Percentiles rank a stretch among this genome's conserved stretches.
Evolutionary conservation across 2,329 filamentous ascomycete genomes (phyloP).

Genomic region (Colletotrichum truncatum): DNA sequence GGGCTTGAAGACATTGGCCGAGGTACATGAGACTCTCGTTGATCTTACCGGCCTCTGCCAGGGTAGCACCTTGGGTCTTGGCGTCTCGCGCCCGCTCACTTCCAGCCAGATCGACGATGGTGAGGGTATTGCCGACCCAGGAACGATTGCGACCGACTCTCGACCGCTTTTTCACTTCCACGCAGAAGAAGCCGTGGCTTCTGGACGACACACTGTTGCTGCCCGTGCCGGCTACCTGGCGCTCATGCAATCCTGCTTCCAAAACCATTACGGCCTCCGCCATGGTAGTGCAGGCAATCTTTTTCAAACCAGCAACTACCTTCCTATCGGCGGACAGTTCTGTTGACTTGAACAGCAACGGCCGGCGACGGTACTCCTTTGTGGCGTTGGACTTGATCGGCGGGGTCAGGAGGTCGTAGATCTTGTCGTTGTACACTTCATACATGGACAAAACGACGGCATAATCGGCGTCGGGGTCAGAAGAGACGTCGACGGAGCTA

Average conservation of each 20-base stretch:
- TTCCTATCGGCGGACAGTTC: slow-evolving; percentile 91
- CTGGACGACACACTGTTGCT: slow-evolving; percentile 93
- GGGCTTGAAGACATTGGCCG: slow-evolving; percentile 95
- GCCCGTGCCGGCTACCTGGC: slow-evolving; percentile 87
- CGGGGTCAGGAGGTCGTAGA: slow-evolving; percentile 88
- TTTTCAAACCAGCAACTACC: slow-evolving; percentile 89
- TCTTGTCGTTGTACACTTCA: slow-evolving; percentile 98
- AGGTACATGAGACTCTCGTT: slow-evolving; percentile 99
- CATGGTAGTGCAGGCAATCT: slow-evolving; percentile 85
- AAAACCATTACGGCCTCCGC: slow-evolving; percentile 89
- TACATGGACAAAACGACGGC: slow-evolving; percentile 96
- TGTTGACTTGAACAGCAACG: slow-evolving; percentile 90
- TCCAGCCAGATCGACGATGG: slow-evolving; percentile 90
- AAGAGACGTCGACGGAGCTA: slow-evolving; percentile 71
- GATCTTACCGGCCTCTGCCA: slow-evolving; percentile 97
- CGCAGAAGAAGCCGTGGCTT: slow-evolving; percentile 95
- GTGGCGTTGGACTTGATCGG: slow-evolving; percentile 66
- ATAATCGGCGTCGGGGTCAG: slow-evolving; percentile 80
- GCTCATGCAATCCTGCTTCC: slow-evolving; percentile 87
- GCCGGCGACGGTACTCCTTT: slow-evolving; percentile 79
- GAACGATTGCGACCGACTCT: slow-evolving; percentile 56
- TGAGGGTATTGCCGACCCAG: slow-evolving; percentile 83
- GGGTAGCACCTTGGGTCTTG: slow-evolving; percentile 90
- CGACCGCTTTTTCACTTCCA: slow-evolving; percentile 88
- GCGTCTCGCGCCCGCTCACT: slow-evolving; percentile 93